Percentiles rank a stretch among this genome's conserved stretches.
phyloP scores from a whole-genome alignment of 441 rosid species.

The Erodium moschatum region DNA sequence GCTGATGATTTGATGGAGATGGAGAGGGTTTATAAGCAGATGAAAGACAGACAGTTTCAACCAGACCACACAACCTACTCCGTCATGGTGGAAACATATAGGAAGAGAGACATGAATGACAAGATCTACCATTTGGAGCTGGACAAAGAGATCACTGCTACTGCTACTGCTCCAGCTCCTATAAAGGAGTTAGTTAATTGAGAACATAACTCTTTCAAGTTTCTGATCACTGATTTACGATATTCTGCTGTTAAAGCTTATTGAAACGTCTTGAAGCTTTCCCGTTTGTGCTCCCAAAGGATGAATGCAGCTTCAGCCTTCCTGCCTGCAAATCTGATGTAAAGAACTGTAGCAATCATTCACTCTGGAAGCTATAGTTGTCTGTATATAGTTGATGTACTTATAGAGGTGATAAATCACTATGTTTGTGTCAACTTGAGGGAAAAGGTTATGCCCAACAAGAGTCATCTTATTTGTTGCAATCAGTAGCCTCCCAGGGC shows the following conservation, averaged over 20 bases:
- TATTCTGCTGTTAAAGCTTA: background rate
- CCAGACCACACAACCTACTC: constrained; percentile 54
- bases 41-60: constrained; percentile 60
- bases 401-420: too few relatives aligned
- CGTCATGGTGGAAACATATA: constrained; percentile 64
- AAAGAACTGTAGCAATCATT: too few relatives aligned
- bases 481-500: too few relatives aligned
- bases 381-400: too few relatives aligned
- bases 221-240: background rate
- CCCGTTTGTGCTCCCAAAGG: background rate
- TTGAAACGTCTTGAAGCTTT: too few relatives aligned
- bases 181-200: background rate
- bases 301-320: background rate
- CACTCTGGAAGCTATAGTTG: too few relatives aligned
- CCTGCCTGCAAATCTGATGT: too few relatives aligned
- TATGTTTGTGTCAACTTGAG: too few relatives aligned
- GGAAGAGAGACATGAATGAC: constrained; percentile 70
- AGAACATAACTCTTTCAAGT: background rate
- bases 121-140: constrained; percentile 64
- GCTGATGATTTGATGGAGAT: constrained; percentile 81
- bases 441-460: too few relatives aligned
- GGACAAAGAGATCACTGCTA: constrained; percentile 34
- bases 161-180: constrained; percentile 20
- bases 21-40: constrained; percentile 69
- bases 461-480: too few relatives aligned